These are phyloP conservation scores for Inga oerstediana DNA, from an alignment of 306 rosid species.

Conservation along the genomic window DNA sequence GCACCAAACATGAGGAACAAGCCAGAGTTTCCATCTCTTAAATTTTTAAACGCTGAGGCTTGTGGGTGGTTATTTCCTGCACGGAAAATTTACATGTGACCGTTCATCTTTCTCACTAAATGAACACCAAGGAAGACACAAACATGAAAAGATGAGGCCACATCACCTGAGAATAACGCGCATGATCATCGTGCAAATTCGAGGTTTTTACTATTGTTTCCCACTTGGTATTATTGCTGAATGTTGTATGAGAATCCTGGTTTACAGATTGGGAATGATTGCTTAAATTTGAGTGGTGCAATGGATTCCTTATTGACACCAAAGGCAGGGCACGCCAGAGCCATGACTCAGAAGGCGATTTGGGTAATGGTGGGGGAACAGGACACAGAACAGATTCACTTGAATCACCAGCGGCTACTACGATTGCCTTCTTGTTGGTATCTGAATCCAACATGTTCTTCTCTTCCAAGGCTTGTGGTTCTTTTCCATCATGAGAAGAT, in stretches of 20 bases:
- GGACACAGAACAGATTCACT: constrained; percentile 45
- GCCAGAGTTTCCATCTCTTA: constrained; percentile 35
- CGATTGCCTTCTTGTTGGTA: constrained; percentile 38
- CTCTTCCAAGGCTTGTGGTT: constrained; percentile 13
- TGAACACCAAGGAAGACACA: constrained; percentile 7
- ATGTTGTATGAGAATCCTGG: constrained; percentile 47
- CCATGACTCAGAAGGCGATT: constrained; percentile 97
- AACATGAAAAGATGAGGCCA: constrained; percentile 26
- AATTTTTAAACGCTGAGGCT: constrained; percentile 60
- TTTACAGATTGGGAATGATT: constrained; percentile 40
- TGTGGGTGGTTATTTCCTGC: constrained; percentile 74
- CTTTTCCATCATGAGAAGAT: not conserved
- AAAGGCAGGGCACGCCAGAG: constrained; percentile 84
- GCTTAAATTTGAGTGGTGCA: constrained; percentile 43
- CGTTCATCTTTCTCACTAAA: constrained; percentile 7
- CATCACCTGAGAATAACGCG: constrained; percentile 81
- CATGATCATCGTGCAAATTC: constrained; percentile 67
- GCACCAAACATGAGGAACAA: constrained; percentile 26
- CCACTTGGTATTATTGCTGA: constrained; percentile 66
- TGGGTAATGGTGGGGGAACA: constrained; percentile 83
- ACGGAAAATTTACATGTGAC: constrained; percentile 19
- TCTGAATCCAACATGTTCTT: constrained; percentile 36
- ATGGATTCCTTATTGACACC: constrained; percentile 47
- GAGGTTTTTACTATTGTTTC: constrained; percentile 92
- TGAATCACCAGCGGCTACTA: constrained; percentile 39